A percentile compares a stretch with the other conserved stretches of the same genome.
Evolutionary conservation across 1,284 basidiomycete genomes (phyloP).

Genomic region (Ustilago xerochloae): DNA sequence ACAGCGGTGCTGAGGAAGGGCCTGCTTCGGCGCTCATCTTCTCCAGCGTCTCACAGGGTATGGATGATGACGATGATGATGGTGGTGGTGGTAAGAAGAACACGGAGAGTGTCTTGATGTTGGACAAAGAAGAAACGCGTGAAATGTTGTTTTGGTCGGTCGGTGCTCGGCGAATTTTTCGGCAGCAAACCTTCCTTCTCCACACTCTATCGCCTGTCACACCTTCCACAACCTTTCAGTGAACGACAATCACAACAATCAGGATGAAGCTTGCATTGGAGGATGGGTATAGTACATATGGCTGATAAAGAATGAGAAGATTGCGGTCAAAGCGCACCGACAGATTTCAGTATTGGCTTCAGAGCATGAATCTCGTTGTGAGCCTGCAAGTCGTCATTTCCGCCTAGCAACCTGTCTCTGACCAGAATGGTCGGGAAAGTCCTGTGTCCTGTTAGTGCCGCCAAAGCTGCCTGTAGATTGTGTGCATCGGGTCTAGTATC

Average conservation of each 20-base stretch:
- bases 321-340: constrained; percentile 18
- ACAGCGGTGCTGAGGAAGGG: constrained; percentile 15
- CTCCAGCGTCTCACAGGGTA: too few relatives aligned
- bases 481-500: constrained; percentile 36
- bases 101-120: too few relatives aligned
- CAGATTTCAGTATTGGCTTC: constrained; percentile 17
- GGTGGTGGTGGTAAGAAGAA: constrained; percentile 9
- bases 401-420: constrained; percentile 35
- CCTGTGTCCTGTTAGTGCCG: constrained; percentile 26
- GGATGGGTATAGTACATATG: neutral
- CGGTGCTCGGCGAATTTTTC: too few relatives aligned
- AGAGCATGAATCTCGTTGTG: constrained; percentile 18
- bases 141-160: too few relatives aligned
- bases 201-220: neutral
- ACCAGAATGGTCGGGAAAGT: constrained; percentile 49
- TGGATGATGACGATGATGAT: neutral
- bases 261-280: neutral
- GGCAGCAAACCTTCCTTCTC: too few relatives aligned
- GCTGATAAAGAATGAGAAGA: neutral
- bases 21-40: constrained; percentile 28
- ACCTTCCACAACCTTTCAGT: neutral
- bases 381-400: constrained; percentile 37
- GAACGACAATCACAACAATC: neutral
- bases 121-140: too few relatives aligned
- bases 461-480: constrained; percentile 37